Conservation (phyloP, 2,329 filamentous ascomycete species). For the Trichoderma hamatum region DNA sequence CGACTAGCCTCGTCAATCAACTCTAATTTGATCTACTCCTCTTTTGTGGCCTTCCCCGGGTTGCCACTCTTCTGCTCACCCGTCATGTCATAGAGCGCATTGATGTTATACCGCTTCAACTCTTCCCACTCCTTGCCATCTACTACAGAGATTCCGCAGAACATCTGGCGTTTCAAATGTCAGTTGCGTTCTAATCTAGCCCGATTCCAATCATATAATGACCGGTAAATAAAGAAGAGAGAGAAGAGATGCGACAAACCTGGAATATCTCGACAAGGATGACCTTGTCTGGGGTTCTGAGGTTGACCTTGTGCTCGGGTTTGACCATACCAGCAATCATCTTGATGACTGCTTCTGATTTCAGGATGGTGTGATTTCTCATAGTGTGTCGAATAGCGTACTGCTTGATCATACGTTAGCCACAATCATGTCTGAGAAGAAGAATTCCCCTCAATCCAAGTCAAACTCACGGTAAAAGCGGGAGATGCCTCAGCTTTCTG, state of each 20-base stretch:
- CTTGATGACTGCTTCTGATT: constrained; percentile 70
- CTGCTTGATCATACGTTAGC: constrained; percentile 46
- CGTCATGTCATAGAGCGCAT: constrained; percentile 64
- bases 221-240: no score
- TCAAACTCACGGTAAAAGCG: constrained; percentile 48
- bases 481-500: constrained; percentile 28
- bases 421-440: neutral
- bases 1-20: neutral
- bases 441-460: neutral
- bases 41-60: neutral
- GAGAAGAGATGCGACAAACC: constrained; percentile 50
- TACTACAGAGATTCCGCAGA: constrained; percentile 80
- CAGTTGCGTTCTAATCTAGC: neutral
- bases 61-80: constrained; percentile 26
- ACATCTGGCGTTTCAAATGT: constrained; percentile 53
- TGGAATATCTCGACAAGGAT: constrained; percentile 81
- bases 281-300: constrained; percentile 76
- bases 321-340: constrained; percentile 68
- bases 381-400: constrained; percentile 84
- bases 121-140: constrained; percentile 68
- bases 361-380: constrained; percentile 71
- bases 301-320: constrained; percentile 71
- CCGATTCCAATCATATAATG: no score
- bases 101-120: constrained; percentile 77
- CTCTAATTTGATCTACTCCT: neutral